These are phyloP conservation scores for Heliamphora exappendiculata DNA, from an alignment of 148 eudicot genomes.

Conservation along the genomic window DNA sequence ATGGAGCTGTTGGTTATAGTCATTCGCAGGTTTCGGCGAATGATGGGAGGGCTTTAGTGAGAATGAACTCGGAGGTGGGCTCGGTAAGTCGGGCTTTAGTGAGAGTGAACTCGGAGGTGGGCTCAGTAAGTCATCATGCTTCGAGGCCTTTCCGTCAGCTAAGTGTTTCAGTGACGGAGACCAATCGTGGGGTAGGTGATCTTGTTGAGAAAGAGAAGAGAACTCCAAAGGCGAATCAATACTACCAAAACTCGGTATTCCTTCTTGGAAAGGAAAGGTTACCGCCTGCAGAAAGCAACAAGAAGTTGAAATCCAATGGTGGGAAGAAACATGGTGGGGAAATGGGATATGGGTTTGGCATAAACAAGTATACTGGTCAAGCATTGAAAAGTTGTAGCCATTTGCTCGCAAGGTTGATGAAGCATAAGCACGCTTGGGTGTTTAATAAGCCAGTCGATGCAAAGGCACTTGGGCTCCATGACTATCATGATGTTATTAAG, in stretches of 20 bases:
- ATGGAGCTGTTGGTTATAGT: neutral
- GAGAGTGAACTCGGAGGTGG: conserved; percentile 37
- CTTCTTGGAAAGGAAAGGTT: conserved; percentile 68
- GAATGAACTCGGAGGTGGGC: conserved; percentile 39
- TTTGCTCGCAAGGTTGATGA: conserved; percentile 26
- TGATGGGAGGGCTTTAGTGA: conserved; percentile 23
- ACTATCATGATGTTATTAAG: conserved; percentile 25
- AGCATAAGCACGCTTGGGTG: conserved; percentile 32
- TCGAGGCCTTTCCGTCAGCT: conserved; percentile 47
- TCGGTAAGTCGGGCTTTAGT: conserved; percentile 31
- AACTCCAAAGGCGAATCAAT: conserved; percentile 85
- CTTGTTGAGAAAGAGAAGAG: conserved; percentile 75
- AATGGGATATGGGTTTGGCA: conserved; percentile 29
- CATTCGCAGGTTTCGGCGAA: conserved; percentile 32
- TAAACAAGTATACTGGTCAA: conserved; percentile 42
- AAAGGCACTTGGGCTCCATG: conserved; percentile 23
- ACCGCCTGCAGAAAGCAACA: conserved; percentile 63
- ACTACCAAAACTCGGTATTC: conserved; percentile 64
- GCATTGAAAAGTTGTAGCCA: conserved; percentile 32
- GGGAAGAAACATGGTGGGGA: conserved; percentile 38
- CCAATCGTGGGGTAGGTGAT: conserved; percentile 39
- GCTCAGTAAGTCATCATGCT: conserved; percentile 31
- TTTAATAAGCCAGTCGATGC: conserved; percentile 33
- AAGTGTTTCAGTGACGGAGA: conserved; percentile 49
- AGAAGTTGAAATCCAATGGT: conserved; percentile 40